phyloP scores from a whole-genome alignment of 805 yeast species.

The Phaffomyces antillensis region DNA sequence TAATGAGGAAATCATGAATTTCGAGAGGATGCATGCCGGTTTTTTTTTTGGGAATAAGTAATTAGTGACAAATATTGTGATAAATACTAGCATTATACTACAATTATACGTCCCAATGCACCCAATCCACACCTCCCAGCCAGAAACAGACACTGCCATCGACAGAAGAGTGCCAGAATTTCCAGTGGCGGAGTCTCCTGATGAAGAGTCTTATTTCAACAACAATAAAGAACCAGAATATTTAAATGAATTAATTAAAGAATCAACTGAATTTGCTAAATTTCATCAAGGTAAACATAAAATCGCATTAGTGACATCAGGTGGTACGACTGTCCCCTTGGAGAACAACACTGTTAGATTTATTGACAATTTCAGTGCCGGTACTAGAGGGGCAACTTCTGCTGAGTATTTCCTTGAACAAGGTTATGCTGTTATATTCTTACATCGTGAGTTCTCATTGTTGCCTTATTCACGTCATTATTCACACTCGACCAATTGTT shows the following conservation, averaged over 20 bases:
- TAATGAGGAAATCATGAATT: not conserved
- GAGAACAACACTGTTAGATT: slow-evolving; percentile 96
- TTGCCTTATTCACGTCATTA: slow-evolving; percentile 90
- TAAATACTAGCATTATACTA: too few relatives aligned
- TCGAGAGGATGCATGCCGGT: too few relatives aligned
- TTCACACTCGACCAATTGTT: slow-evolving; percentile 76
- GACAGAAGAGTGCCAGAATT: slow-evolving; percentile 70
- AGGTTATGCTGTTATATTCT: slow-evolving; percentile 87
- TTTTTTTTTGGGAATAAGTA: too few relatives aligned
- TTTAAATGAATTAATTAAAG: slow-evolving; percentile 50
- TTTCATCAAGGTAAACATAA: slow-evolving; percentile 40
- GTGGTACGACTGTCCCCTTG: slow-evolving; percentile 97
- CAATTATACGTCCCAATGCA: slow-evolving; percentile 2
- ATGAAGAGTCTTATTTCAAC: slow-evolving; percentile 72
- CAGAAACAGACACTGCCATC: slow-evolving; percentile 66
- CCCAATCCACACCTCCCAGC: slow-evolving; percentile 56
- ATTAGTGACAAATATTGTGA: too few relatives aligned
- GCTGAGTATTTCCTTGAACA: slow-evolving; percentile 84
- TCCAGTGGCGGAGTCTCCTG: slow-evolving; percentile 64
- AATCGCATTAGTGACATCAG: slow-evolving; percentile 83
- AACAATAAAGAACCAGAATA: slow-evolving; percentile 70
- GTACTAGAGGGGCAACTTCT: slow-evolving; percentile 94
- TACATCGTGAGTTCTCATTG: slow-evolving; percentile 87
- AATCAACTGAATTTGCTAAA: slow-evolving; percentile 55
- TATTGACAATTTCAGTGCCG: slow-evolving; percentile 95